Conservation (phyloP, 495 filamentous ascomycete genomes). For the Apodospora peruviana region DNA sequence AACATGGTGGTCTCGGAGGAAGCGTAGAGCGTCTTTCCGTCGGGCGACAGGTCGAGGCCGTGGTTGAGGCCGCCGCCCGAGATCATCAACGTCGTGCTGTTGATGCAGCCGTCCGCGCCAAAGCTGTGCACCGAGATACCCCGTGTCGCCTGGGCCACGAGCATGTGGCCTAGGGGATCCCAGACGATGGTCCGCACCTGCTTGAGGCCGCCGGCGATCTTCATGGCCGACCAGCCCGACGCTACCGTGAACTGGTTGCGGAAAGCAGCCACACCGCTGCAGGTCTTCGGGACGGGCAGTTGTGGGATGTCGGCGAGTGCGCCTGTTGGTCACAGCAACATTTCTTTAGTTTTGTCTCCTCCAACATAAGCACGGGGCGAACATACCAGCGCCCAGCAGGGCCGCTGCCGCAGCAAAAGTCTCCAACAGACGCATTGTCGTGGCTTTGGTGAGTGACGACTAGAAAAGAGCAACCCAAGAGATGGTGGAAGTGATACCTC, state of each 20-base stretch:
- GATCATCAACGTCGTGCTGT: slow-evolving; percentile 30
- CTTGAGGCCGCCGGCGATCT: slow-evolving; percentile 50
- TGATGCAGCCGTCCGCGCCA: slow-evolving; percentile 44
- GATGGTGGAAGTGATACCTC: background rate
- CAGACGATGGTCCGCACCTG: slow-evolving; percentile 55
- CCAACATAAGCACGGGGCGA: background rate
- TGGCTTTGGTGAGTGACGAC: background rate
- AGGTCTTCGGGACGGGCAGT: slow-evolving; percentile 27
- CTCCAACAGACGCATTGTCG: slow-evolving; percentile 22
- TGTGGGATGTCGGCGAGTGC: slow-evolving; percentile 12
- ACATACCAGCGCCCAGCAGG: slow-evolving; percentile 23
- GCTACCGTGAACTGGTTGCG: slow-evolving; percentile 38
- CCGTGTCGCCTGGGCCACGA: slow-evolving; percentile 49
- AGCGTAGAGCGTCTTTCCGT: slow-evolving; percentile 61
- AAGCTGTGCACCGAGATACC: slow-evolving; percentile 53
- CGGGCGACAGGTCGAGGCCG: slow-evolving; percentile 55
- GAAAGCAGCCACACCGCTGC: slow-evolving; percentile 25
- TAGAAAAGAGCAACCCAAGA: background rate
- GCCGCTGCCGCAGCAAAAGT: slow-evolving; percentile 11
- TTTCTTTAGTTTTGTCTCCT: no score
- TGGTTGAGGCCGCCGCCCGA: slow-evolving; percentile 52
- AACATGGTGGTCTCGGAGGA: slow-evolving; percentile 51
- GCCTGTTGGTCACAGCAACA: slow-evolving; percentile 10
- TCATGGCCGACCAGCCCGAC: slow-evolving; percentile 49
- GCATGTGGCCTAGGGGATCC: slow-evolving; percentile 54